These are phyloP conservation scores for Boletellus emodensis DNA, from an alignment of 768 basidiomycete species.

Conservation along the genomic window DNA sequence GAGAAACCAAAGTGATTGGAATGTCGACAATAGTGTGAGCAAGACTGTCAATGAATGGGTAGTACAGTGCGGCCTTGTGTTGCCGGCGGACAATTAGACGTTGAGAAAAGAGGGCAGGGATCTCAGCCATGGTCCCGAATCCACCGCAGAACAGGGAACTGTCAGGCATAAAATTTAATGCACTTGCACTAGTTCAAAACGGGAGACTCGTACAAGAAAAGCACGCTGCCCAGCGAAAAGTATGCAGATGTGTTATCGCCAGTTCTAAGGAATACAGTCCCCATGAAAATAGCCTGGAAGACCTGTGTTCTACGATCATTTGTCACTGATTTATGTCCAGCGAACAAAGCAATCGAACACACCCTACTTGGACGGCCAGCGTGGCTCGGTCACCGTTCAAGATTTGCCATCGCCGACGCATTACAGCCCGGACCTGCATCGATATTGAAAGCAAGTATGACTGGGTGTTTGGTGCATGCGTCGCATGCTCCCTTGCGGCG, in stretches of 20 bases:
- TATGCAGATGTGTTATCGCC: conserved; percentile 31
- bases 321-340: not conserved
- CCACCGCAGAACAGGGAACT: conserved; percentile 48
- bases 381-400: conserved; percentile 37
- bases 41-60: conserved; percentile 44
- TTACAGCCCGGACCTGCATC: conserved; percentile 43
- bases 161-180: conserved; percentile 23
- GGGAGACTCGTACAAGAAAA: conserved; percentile 59
- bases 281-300: conserved; percentile 20
- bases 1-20: conserved; percentile 34
- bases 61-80: conserved; percentile 43
- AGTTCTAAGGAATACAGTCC: conserved; percentile 41
- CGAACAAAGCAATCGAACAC: conserved; percentile 8
- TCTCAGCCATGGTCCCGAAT: conserved; percentile 50
- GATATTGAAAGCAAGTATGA: conserved; percentile 44
- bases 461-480: conserved; percentile 41
- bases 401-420: conserved; percentile 44
- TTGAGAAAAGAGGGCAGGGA: conserved; percentile 42
- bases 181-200: not conserved
- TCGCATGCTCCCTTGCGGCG: conserved; percentile 38
- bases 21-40: conserved; percentile 45
- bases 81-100: conserved; percentile 43
- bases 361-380: conserved; percentile 36
- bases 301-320: conserved; percentile 32
- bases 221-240: conserved; percentile 63